These are phyloP conservation scores for Micromonas commoda DNA, from an alignment of 139 green algal genomes.

Conservation along the genomic window DNA sequence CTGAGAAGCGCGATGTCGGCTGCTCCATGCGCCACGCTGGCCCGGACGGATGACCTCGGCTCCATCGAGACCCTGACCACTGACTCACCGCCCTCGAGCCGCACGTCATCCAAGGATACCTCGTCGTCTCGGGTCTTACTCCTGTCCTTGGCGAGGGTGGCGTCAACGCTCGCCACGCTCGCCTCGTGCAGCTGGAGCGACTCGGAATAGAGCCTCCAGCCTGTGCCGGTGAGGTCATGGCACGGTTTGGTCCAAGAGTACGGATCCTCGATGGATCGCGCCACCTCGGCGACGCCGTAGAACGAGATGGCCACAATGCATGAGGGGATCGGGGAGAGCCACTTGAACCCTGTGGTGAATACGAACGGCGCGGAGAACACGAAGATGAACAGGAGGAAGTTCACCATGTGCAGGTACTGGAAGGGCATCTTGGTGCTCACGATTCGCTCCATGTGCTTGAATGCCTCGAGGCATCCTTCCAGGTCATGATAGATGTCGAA, in stretches of 20 bases:
- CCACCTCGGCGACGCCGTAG: constrained; percentile 27
- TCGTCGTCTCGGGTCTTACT: too few relatives aligned
- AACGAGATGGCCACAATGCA: constrained; percentile 21
- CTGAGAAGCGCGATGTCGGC: neutral
- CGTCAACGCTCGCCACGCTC: neutral
- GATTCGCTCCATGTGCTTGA: constrained; percentile 25
- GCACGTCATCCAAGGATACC: too few relatives aligned
- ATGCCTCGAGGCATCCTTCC: constrained; percentile 9
- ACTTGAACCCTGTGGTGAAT: constrained; percentile 25
- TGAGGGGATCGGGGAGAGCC: constrained; percentile 17
- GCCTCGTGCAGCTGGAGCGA: neutral
- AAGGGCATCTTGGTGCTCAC: constrained; percentile 25
- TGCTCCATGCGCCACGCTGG: neutral
- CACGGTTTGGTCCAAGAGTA: constrained; percentile 18
- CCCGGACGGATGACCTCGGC: neutral
- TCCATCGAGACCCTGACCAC: too few relatives aligned
- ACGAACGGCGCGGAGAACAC: constrained; percentile 28
- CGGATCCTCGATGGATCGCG: constrained; percentile 12
- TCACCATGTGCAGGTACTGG: constrained; percentile 33
- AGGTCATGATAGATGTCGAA: constrained; percentile 25
- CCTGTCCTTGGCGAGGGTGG: neutral
- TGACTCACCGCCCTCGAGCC: too few relatives aligned
- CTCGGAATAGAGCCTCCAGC: constrained; percentile 3
- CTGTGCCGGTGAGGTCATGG: constrained; percentile 22
- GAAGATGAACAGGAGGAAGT: constrained; percentile 30